Base-by-base conservation (phyloP, 768 basidiomycete species). In the Termitomyces sp. region DNA sequence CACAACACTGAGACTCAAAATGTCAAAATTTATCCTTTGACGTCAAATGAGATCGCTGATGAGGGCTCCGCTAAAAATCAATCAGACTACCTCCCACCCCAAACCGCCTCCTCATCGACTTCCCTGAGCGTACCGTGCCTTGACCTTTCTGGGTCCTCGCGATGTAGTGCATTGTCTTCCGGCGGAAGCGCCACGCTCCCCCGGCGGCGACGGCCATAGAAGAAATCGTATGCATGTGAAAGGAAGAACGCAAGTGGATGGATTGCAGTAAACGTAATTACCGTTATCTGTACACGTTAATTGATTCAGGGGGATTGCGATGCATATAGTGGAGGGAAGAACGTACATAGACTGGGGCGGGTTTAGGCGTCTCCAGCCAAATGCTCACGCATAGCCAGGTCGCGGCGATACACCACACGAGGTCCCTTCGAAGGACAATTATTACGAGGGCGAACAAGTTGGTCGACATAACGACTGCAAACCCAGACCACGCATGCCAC, bases 351-450 rank as follows among this genome's bases (percentile, higher is more conserved):
- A 93, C 83, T 3, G 82, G 77, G 7, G 76, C 75, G 0, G 89
- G 84, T 61, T 91, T 91, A 0, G 86, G 87, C 30, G 75, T 67
- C 4, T 76, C 73, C 24, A 72, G 69, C 85, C 86, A 89, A 5
- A 92, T 73, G 63, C 84, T 83, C 22, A 86, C 75, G 59, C 84
- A 84, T 22, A 89, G 78, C 90, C 90, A 93, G 0, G 83, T 85
- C 0, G 88, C 85, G 0, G 87, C 87, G 15, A 86, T 76, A 37
- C 85, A 84, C 88, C 88, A 91, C 0, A 91, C 86, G 51, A 92
- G 71, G 64, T 93, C 91, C 3, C 81, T 74, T 1, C 85, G 75
- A 1, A 81, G n/a, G 3, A 79, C 65, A 39, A 91, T 69, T 33
- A 89, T 79, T 37, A 85, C 36, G 0, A 89, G 65, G 3, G 82